Base-by-base conservation (phyloP, 257 asterid species). In the Catharanthus roseus region DNA sequence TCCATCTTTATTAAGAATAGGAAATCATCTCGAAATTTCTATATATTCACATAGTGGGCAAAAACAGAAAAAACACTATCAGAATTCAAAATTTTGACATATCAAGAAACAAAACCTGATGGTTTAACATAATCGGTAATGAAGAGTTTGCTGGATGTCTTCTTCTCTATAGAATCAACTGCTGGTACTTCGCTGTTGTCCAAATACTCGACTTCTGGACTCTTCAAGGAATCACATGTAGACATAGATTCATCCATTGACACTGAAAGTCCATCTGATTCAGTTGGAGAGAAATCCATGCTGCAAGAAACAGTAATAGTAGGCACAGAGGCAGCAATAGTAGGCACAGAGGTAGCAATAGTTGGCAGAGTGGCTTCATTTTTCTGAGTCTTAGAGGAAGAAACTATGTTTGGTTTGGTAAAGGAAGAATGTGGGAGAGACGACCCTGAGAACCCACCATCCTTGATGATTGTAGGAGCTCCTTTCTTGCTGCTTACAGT, bases 231-330 rank as follows among this genome's bases (percentile, higher is more conserved):
- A 78, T 89, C 96, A 69, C 90, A 93, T 42, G 86, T 84, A 34
- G 97, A 88, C 95, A 87, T 88, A 8, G 99, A 85, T 71, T 93
- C 97, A 71, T 89, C 99, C 96, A 93, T 87, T 24, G 97, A 67
- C 72, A 81, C 81, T 24, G 90, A 84, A 28, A 69, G 70, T 23
- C 85, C 79, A 65, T 89, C 96, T 10, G 95, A 87, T 50, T 81
- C 77, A 64, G 80, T 77, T 1, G 86, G 90, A 60, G 89, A 86
- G 28, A 72, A 55, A 51, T 76, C 78, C 78, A 82, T 78, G 77
- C 74, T 77, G 80, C 77, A 49, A 29, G 84, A 28, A 60, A 60
- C 54, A 11, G 85, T 69, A 15, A 38, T 12, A 8, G 75, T 60
- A 36, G 58, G 42, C 9, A 77, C 76, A 6, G 79, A 50, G 11